These are phyloP conservation scores for Climacium dendroides DNA, from an alignment of 225 moss, liverwort and hornwort species.

Conservation along the genomic window DNA sequence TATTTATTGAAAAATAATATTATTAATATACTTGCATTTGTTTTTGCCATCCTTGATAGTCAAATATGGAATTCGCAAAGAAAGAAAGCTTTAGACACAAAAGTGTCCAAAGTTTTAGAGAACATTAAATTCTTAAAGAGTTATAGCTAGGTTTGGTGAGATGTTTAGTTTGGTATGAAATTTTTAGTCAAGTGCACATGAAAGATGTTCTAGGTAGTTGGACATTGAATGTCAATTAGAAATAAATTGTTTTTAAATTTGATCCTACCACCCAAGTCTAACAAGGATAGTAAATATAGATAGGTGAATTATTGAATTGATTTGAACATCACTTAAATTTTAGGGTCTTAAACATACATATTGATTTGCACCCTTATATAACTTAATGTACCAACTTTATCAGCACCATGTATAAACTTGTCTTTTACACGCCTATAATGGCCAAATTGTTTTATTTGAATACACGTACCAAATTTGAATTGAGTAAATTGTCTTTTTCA, in stretches of 20 bases:
- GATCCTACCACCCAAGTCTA: background rate
- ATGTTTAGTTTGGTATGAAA: too few species aligned
- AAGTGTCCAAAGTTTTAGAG: background rate
- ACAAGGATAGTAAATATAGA: rapidly evolving
- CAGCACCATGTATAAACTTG: rapidly evolving
- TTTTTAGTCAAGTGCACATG: background rate
- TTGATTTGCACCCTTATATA: background rate
- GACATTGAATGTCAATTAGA: background rate
- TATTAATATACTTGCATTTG: rapidly evolving
- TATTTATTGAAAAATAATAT: background rate
- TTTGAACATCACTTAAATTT: background rate
- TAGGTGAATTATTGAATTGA: background rate
- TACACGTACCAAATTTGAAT: background rate
- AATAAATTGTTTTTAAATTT: background rate
- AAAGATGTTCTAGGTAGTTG: background rate
- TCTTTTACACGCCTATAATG: background rate
- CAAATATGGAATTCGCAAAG: rapidly evolving
- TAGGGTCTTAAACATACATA: background rate
- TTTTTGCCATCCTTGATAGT: rapidly evolving
- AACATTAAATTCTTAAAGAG: background rate
- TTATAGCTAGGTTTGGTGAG: too few species aligned
- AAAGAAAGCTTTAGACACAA: rapidly evolving
- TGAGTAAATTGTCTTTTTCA: background rate
- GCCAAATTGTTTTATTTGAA: background rate
- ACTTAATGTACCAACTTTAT: too few species aligned